Evolutionary conservation across 345 rosid genomes (phyloP), one percentile per base, ranked within the genome.

Genomic region (Arabidopsis arenosa): DNA sequence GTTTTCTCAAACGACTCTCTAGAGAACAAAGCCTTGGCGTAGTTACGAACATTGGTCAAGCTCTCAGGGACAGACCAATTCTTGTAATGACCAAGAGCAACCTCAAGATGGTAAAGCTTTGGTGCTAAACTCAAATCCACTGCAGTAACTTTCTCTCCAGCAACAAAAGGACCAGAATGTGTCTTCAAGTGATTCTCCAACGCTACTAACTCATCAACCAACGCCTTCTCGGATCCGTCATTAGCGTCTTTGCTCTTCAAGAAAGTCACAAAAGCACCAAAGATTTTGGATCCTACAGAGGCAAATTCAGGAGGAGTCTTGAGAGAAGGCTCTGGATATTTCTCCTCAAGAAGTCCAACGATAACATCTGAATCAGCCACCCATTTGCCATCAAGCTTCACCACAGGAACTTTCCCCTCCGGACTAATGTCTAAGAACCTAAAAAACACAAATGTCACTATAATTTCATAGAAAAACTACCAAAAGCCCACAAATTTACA

Each of bases 31-130:
- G 72, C n/a, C 85, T 82, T 80, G 13, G 76, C 78, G 84, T 92
- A 95, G 72, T 66, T 76, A 76, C 77, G 85, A 80, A 88, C 82
- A 83, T 82, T 66, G 72, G 83, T 74, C 85, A 90, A 80, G 52
- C 66, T 82, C 81, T 86, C 90, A 23, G 97, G 97, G 65, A 95
- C 41, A 59, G 86, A 75, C 99, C 97, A 89, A 9, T 87, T 86
- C 91, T 95, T 95, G 75, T 88, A 95, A 75, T 95, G 93, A 66
- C 85, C 93, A 65, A 90, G 93, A 77, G 85, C 86, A 60, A 85
- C 44, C 84, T 89, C 88, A 1, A 95, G 85, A 80, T 94, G 98
- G 83, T 87, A 90, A 70, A 94, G 85, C 84, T 94, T 94, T 4
- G 98, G 97, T 61, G 85, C 96, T 84, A 94, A 84, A 83, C 87